Evolutionary conservation across 768 basidiomycete species (phyloP).

Genomic region (Cyclocybe aegerita): DNA sequence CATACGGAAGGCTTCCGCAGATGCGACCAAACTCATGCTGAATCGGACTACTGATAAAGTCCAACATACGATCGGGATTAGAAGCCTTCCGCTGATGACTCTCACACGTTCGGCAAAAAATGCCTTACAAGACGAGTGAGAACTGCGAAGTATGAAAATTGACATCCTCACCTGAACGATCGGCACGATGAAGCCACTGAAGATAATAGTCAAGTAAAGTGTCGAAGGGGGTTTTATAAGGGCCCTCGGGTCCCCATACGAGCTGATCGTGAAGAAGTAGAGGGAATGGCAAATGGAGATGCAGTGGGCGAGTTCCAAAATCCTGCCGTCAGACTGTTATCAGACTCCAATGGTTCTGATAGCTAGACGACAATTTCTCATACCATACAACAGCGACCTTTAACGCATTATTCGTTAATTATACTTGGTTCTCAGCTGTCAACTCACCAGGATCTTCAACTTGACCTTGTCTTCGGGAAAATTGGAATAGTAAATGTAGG

Average conservation of each 20-base stretch:
- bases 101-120: slow-evolving; percentile 23
- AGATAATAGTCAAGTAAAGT: slow-evolving; percentile 17
- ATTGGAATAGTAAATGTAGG: slow-evolving; percentile 16
- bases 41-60: slow-evolving; percentile 15
- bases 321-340: slow-evolving; percentile 2
- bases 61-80: slow-evolving; percentile 14
- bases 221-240: slow-evolving; percentile 13
- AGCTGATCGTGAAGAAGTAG: slow-evolving; percentile 20
- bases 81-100: slow-evolving; percentile 11
- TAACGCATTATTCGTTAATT: neutral
- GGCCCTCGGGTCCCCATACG: slow-evolving; percentile 16
- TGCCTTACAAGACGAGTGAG: slow-evolving; percentile 5
- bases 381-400: slow-evolving; percentile 5
- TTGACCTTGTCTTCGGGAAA: slow-evolving; percentile 19
- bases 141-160: too few species aligned
- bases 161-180: slow-evolving; percentile 20
- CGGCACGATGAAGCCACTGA: slow-evolving; percentile 24
- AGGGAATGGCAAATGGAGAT: slow-evolving; percentile 17
- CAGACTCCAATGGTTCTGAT: neutral
- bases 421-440: too few species aligned
- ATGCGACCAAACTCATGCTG: slow-evolving; percentile 10
- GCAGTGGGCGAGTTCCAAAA: slow-evolving; percentile 20
- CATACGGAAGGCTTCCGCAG: slow-evolving; percentile 11
- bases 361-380: too few species aligned
- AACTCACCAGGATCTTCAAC: slow-evolving; percentile 20